Conservation (phyloP, 2,329 filamentous ascomycete genomes). For the Xylariales sp. region DNA sequence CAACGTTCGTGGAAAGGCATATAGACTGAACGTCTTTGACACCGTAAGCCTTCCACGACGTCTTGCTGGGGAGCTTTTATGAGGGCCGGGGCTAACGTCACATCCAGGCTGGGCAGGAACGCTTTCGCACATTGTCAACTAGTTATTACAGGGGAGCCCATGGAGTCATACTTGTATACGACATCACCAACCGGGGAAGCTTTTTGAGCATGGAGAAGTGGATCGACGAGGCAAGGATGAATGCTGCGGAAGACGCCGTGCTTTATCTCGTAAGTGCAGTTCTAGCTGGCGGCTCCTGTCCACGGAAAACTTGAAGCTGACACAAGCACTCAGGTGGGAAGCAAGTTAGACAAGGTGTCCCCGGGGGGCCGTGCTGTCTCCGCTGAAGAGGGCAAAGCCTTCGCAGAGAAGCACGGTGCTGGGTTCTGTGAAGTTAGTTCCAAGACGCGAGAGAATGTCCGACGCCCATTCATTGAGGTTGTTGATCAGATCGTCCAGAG, state of each 20-base stretch:
- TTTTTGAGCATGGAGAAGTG: slow-evolving; percentile 49
- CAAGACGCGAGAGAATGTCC: slow-evolving; percentile 48
- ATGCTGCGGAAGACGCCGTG: slow-evolving; percentile 43
- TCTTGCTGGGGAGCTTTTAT: too few relatives aligned
- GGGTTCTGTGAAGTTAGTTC: slow-evolving; percentile 51
- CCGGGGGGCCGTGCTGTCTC: slow-evolving; percentile 36
- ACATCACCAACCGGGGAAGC: slow-evolving; percentile 42
- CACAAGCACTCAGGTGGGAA: slow-evolving; percentile 40
- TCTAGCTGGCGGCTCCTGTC: too few relatives aligned
- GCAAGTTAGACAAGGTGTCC: slow-evolving; percentile 44
- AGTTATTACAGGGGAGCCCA: slow-evolving; percentile 48
- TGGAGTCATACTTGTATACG: slow-evolving; percentile 45
- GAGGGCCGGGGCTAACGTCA: too few relatives aligned
- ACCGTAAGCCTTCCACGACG: slow-evolving; percentile 23
- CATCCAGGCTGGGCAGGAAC: slow-evolving; percentile 42
- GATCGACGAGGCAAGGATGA: slow-evolving; percentile 48
- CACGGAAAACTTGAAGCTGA: too few relatives aligned
- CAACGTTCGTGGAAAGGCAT: slow-evolving; percentile 45
- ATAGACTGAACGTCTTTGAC: slow-evolving; percentile 49
- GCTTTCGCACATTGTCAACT: slow-evolving; percentile 45
- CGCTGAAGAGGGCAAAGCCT: slow-evolving; percentile 39
- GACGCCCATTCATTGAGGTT: slow-evolving; percentile 46
- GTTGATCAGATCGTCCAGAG: slow-evolving; percentile 44
- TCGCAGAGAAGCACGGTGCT: slow-evolving; percentile 40
- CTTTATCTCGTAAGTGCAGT: slow-evolving; percentile 36